Evolutionary conservation across 139 green algal species (phyloP).

Genomic region (Tetraselmis striata): DNA sequence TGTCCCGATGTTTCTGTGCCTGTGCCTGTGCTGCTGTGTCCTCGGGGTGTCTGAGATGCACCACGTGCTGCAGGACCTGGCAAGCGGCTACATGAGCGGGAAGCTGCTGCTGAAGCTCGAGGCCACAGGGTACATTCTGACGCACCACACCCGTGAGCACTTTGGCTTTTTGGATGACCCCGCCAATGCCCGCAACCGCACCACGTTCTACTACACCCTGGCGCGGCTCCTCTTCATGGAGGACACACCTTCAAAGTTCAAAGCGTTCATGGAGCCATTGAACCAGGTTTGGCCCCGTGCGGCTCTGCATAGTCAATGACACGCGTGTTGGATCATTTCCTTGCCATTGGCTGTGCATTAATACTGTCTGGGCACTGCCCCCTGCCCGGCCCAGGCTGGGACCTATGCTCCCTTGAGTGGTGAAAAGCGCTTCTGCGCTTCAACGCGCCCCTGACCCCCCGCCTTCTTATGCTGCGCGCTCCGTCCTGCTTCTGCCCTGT

Average conservation of each 20-base stretch:
- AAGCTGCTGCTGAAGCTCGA: slow-evolving; percentile 97
- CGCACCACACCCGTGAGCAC: slow-evolving; percentile 71
- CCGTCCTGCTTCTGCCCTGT: neutral
- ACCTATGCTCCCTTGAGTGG: no score
- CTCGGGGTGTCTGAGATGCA: no score
- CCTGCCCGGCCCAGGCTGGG: no score
- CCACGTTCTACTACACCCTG: slow-evolving; percentile 90
- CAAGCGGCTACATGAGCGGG: slow-evolving; percentile 90
- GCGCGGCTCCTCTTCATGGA: slow-evolving; percentile 94
- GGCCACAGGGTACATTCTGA: slow-evolving; percentile 71
- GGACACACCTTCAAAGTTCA: slow-evolving; percentile 80
- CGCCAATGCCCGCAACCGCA: slow-evolving; percentile 78
- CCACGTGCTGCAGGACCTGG: slow-evolving; percentile 65
- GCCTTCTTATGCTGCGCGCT: no score
- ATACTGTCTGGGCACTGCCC: no score
- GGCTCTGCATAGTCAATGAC: no score
- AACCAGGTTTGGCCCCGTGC: slow-evolving; percentile 40
- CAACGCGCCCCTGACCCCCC: no score
- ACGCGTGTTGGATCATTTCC: no score
- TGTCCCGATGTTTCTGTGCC: no score
- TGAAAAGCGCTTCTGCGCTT: no score
- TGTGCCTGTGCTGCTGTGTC: neutral
- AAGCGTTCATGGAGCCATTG: slow-evolving; percentile 86
- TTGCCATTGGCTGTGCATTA: no score
- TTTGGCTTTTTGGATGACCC: slow-evolving; percentile 79